These are phyloP conservation scores for Aspergillus bombycis DNA, from an alignment of 2,329 filamentous ascomycete genomes.

Conservation along the genomic window DNA sequence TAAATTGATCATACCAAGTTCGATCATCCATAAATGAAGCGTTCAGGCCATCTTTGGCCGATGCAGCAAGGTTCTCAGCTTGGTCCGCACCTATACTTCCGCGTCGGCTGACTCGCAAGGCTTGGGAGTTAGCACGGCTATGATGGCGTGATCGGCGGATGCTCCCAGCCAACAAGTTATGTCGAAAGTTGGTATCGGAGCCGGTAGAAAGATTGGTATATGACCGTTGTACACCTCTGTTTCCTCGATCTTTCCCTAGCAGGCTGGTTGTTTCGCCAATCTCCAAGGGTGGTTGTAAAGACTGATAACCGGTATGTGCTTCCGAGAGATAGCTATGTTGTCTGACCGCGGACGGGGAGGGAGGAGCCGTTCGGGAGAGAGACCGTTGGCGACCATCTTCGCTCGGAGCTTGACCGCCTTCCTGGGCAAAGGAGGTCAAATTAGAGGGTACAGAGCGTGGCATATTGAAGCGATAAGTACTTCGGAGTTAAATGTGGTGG, in stretches of 20 bases:
- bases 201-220: conserved; percentile 41
- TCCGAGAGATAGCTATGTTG: conserved; percentile 34
- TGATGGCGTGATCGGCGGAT: conserved; percentile 47
- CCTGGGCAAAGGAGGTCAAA: conserved; percentile 20
- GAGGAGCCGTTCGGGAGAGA: conserved; percentile 35
- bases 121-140: conserved; percentile 55
- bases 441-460: conserved; percentile 36
- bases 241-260: conserved; percentile 26
- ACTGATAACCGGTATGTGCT: conserved; percentile 37
- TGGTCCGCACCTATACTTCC: conserved; percentile 59
- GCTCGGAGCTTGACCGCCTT: conserved; percentile 15
- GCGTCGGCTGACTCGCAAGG: conserved; percentile 54
- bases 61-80: conserved; percentile 24
- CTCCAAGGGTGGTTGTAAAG: conserved; percentile 33
- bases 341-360: conserved; percentile 40
- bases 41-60: conserved; percentile 58
- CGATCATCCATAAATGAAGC: conserved; percentile 76
- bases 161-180: conserved; percentile 39
- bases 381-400: conserved; percentile 14
- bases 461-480: conserved; percentile 25
- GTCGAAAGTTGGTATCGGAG: conserved; percentile 37
- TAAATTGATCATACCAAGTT: conserved; percentile 98
- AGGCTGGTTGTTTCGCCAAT: conserved; percentile 41
- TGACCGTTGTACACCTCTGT: conserved; percentile 31
- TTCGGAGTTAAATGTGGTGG: conserved; percentile 11